A percentile compares a stretch with the other conserved stretches of the same genome.
phyloP scores from a whole-genome alignment of 768 basidiomycete genomes.

The Mrakia gelida region DNA sequence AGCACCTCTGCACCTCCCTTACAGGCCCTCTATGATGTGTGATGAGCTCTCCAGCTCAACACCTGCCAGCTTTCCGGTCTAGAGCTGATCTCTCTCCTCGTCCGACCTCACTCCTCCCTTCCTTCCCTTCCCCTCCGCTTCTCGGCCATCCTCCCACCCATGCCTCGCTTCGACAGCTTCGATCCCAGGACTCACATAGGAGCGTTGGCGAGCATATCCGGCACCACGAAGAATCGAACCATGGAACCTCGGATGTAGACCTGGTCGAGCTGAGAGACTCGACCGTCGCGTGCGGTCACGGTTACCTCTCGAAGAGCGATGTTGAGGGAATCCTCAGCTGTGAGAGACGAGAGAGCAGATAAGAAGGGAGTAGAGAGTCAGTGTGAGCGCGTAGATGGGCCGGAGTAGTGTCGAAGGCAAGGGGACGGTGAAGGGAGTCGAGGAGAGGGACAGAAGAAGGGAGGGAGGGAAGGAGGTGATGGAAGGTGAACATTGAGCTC shows the following conservation, averaged over 20 bases:
- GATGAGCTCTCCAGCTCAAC: no score
- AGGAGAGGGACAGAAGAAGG: constrained; percentile 2
- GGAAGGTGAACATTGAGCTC: no score
- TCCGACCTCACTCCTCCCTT: not conserved
- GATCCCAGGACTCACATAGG: constrained; percentile 68
- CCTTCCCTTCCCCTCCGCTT: not conserved
- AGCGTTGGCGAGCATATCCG: constrained; percentile 98
- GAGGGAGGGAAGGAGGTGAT: not conserved
- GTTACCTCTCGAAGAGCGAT: constrained; percentile 95
- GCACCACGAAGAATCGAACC: constrained; percentile 92
- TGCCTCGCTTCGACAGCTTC: not conserved
- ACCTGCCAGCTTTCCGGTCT: no score
- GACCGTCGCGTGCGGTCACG: constrained; percentile 94
- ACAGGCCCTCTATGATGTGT: no score
- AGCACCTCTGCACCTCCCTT: no score
- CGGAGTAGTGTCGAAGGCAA: not conserved
- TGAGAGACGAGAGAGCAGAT: constrained; percentile 25
- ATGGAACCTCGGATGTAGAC: constrained; percentile 98
- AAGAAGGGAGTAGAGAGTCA: not conserved
- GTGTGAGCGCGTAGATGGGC: not conserved
- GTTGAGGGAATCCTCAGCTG: constrained; percentile 97
- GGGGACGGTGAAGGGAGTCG: not conserved
- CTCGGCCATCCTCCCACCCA: not conserved
- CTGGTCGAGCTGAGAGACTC: constrained; percentile 96
- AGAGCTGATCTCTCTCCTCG: no score